Evolutionary conservation across 1,284 basidiomycete genomes (phyloP).

Genomic region (Sanguinoderma infundibulare): DNA sequence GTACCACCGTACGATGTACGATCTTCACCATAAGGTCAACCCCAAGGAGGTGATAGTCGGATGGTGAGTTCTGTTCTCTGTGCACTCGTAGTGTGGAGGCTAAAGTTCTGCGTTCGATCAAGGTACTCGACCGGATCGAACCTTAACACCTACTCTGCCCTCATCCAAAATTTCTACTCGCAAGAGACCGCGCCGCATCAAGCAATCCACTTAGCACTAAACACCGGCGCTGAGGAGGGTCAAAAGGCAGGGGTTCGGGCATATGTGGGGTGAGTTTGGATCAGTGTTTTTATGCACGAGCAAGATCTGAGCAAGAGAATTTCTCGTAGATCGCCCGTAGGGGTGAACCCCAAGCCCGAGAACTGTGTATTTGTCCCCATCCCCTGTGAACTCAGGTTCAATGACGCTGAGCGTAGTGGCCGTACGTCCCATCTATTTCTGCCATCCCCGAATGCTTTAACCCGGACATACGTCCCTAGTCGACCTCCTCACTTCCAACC

Average conservation of each 20-base stretch:
- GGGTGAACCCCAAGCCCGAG: slow-evolving; percentile 86
- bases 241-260: slow-evolving; percentile 85
- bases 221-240: slow-evolving; percentile 80
- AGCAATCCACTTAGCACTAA: slow-evolving; percentile 92
- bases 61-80: slow-evolving; percentile 62
- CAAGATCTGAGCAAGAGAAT: slow-evolving; percentile 7
- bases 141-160: slow-evolving; percentile 94
- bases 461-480: slow-evolving; percentile 48
- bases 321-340: slow-evolving; percentile 72
- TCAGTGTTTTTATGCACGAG: background rate
- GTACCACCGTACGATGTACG: slow-evolving; percentile 93
- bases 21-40: slow-evolving; percentile 84
- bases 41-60: slow-evolving; percentile 90
- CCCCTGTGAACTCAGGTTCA: slow-evolving; percentile 81
- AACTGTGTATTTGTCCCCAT: slow-evolving; percentile 93
- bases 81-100: background rate
- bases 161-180: slow-evolving; percentile 98
- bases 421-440: slow-evolving; percentile 56
- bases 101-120: slow-evolving; percentile 33
- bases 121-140: slow-evolving; percentile 92
- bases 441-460: background rate
- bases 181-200: slow-evolving; percentile 89
- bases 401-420: slow-evolving; percentile 83
- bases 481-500: slow-evolving; percentile 67
- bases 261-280: slow-evolving; percentile 75